Evolutionary conservation across 2,329 filamentous ascomycete genomes (phyloP).

Genomic region (Nigrospora sphaerica): DNA sequence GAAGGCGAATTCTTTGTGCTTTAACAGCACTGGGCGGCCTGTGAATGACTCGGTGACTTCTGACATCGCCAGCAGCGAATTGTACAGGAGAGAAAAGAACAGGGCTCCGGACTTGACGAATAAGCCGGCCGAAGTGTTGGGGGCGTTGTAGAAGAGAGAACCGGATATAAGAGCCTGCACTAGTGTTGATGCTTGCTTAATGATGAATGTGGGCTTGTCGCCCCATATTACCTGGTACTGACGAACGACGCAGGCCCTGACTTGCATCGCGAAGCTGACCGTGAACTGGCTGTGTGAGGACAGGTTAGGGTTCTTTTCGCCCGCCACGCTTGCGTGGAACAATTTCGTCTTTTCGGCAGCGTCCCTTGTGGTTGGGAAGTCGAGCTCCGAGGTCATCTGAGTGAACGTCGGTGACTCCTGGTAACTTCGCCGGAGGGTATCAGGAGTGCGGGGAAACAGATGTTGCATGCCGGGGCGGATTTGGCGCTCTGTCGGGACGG

Average conservation of each 20-base stretch:
- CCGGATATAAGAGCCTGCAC: slow-evolving; percentile 21
- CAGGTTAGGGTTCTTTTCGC: slow-evolving; percentile 30
- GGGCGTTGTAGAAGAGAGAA: slow-evolving; percentile 16
- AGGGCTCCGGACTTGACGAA: slow-evolving; percentile 53
- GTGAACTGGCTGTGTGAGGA: slow-evolving; percentile 37
- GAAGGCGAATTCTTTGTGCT: slow-evolving; percentile 63
- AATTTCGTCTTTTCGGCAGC: background rate
- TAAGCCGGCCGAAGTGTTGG: slow-evolving; percentile 33
- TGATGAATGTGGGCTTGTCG: slow-evolving; percentile 17
- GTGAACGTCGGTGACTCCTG: background rate
- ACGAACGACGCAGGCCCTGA: slow-evolving; percentile 32
- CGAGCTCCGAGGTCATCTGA: background rate
- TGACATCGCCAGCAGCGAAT: slow-evolving; percentile 50
- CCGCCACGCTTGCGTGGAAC: slow-evolving; percentile 1
- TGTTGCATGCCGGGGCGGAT: slow-evolving; percentile 52
- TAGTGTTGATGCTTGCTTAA: slow-evolving; percentile 18
- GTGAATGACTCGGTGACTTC: slow-evolving; percentile 54
- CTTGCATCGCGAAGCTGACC: slow-evolving; percentile 37
- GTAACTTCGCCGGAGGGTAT: slow-evolving; percentile 33
- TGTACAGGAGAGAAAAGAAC: slow-evolving; percentile 56
- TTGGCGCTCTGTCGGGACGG: slow-evolving; percentile 53
- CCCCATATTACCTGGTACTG: slow-evolving; percentile 20
- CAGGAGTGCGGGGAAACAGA: slow-evolving; percentile 51
- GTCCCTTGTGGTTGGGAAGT: background rate
- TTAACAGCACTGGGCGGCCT: slow-evolving; percentile 56